Percentiles rank a stretch among this genome's conserved stretches.
Conservation (phyloP, 2,329 filamentous ascomycete species). For the Rutstroemia sp. region DNA sequence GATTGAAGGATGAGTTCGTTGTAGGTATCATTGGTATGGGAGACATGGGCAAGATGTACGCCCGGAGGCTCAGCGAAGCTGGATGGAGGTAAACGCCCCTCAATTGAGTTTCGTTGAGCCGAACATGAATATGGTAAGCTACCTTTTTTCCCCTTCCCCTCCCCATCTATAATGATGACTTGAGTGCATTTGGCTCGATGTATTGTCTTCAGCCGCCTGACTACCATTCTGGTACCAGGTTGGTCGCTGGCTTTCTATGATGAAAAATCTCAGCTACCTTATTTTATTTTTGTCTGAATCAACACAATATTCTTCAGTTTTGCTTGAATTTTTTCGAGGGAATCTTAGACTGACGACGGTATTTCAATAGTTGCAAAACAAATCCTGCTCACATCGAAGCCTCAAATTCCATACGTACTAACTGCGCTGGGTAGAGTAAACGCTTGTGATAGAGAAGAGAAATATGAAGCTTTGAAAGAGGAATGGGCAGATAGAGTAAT, state of each 20-base stretch:
- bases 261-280: conserved; percentile 99
- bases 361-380: background rate
- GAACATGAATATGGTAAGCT: conserved; percentile 23
- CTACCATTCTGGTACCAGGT: conserved; percentile 69
- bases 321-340: background rate
- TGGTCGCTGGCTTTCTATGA: conserved; percentile 73
- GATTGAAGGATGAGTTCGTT: conserved; percentile 46
- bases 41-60: conserved; percentile 99
- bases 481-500: conserved; percentile 86
- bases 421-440: conserved; percentile 58
- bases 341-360: conserved; percentile 23
- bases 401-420: background rate
- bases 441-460: conserved; percentile 89
- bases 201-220: conserved; percentile 60
- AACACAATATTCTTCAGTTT: conserved; percentile 1
- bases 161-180: conserved; percentile 73
- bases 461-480: conserved; percentile 69
- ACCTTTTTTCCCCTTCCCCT: conserved; percentile 25
- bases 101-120: conserved; percentile 29
- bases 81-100: conserved; percentile 79
- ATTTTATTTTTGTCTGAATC: conserved; percentile 74
- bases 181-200: conserved; percentile 99
- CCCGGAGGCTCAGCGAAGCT: conserved; percentile 75
- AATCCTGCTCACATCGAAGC: background rate
- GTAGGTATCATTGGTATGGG: conserved; percentile 98